Conservation (phyloP, 2,329 filamentous ascomycete genomes). For the Epichloe gansuensis region DNA sequence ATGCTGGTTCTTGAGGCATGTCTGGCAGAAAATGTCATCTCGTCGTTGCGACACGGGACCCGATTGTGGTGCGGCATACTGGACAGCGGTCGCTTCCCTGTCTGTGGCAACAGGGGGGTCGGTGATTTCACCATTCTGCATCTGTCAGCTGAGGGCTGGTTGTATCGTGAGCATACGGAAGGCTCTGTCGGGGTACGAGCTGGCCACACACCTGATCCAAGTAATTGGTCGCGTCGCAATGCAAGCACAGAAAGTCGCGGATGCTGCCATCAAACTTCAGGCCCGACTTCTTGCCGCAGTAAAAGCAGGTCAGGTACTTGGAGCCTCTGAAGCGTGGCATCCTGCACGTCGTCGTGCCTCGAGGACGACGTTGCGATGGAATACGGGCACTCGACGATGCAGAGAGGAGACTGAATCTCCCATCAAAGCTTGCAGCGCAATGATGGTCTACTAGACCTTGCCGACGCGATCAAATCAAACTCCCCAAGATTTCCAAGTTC, state of each 20-base stretch:
- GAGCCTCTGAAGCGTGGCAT: slow-evolving; percentile 32
- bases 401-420: not conserved
- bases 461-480: not conserved
- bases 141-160: not conserved
- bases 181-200: not conserved
- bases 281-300: slow-evolving; percentile 60
- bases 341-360: slow-evolving; percentile 8
- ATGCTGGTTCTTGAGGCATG: slow-evolving; percentile 80
- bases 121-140: slow-evolving; percentile 72
- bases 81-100: slow-evolving; percentile 26
- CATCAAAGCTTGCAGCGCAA: not conserved
- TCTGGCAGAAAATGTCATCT: slow-evolving; percentile 50
- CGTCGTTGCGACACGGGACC: slow-evolving; percentile 9
- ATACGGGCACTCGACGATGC: not conserved
- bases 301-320: slow-evolving; percentile 59
- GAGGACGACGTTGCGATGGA: slow-evolving; percentile 1
- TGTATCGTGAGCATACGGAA: not conserved
- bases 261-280: slow-evolving; percentile 43
- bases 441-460: not conserved
- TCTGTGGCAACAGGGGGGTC: slow-evolving; percentile 63
- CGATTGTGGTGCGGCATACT: slow-evolving; percentile 33
- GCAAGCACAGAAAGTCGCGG: slow-evolving; percentile 57
- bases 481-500: not conserved
- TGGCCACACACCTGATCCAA: slow-evolving; percentile 57
- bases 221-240: slow-evolving; percentile 80